Evolutionary conservation across 305 asterid genomes (phyloP).

Genomic region (Lippia alba): DNA sequence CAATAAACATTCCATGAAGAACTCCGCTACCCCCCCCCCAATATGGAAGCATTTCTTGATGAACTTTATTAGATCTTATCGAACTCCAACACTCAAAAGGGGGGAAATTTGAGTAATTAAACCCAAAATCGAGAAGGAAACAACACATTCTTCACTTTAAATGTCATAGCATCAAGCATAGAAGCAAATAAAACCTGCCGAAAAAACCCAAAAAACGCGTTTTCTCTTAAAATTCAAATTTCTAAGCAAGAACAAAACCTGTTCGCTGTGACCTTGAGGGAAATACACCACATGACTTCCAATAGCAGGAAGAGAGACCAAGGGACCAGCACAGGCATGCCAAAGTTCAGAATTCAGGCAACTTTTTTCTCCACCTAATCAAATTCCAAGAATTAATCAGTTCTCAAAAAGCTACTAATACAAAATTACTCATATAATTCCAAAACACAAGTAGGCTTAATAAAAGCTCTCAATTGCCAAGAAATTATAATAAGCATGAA

Average conservation of each 20-base stretch:
- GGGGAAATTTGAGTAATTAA: too few relatives aligned
- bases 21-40: too few relatives aligned
- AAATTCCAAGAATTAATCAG: slow-evolving; percentile 15
- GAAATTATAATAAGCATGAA: background rate
- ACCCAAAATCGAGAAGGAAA: background rate
- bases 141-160: background rate
- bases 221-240: background rate
- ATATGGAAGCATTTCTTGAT: too few relatives aligned
- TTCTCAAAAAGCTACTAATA: background rate
- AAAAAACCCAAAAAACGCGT: too few relatives aligned
- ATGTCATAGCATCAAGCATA: too few relatives aligned
- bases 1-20: too few relatives aligned
- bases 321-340: slow-evolving; percentile 72
- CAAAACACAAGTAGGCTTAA: background rate
- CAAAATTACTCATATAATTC: background rate
- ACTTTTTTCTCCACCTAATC: slow-evolving; percentile 46
- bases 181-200: too few relatives aligned
- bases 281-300: slow-evolving; percentile 60
- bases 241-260: slow-evolving; percentile 38
- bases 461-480: background rate
- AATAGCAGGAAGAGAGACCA: slow-evolving; percentile 54
- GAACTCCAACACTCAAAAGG: too few relatives aligned
- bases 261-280: slow-evolving; percentile 66
- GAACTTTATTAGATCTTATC: too few relatives aligned
- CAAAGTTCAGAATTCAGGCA: slow-evolving; percentile 59